Base-by-base conservation (phyloP, 805 yeast genomes). In the Lachancea mirantina region DNA sequence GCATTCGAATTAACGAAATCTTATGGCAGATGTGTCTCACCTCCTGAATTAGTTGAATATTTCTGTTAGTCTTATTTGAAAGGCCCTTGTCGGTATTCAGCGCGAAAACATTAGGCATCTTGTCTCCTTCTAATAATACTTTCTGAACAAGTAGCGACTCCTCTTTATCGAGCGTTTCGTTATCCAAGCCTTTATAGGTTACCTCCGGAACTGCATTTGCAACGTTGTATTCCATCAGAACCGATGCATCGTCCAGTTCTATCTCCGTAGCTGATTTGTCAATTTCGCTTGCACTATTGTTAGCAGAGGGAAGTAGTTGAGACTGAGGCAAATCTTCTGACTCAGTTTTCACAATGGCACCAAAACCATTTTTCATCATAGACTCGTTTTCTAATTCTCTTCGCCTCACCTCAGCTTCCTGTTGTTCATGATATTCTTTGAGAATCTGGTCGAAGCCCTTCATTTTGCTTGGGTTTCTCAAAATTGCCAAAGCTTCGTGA, bases 21-120 rank as follows among this genome's bases (percentile, higher is more conserved):
- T 88, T 88, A 61, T 85, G 83, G 53, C 96, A 88, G 4, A 84
- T 68, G 42, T 78, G 82, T 37, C 98, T 66, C 21, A 92, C 82
- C 45, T 85, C 85, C 60, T 89, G 96, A 68, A 92, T 84, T 42
- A 80, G 72, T 1, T 67, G 61, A 26, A 92, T 77, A 46, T 88
- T 92, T 14, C 70, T 68, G 45, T 72, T 67, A 35, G 84, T 62
- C 6, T 74, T 62, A 10, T 69, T 66, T 36, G 76, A 74, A 30
- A 85, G 63, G 0, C 95, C 94, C 11, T 65, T 64, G 10, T 65
- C 57, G 1, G 52, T 46, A 5, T 73, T 58, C 2, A 65, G 53
- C 37, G 74, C 66, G 23, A 46, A 50, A 5, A 23, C 25, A 24
- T 58, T 23, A 45, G 57, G 15, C 71, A 68, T 8, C 56, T 61